Evolutionary conservation across 495 filamentous ascomycete genomes (phyloP).

Genomic region (Bombardia bombarda): DNA sequence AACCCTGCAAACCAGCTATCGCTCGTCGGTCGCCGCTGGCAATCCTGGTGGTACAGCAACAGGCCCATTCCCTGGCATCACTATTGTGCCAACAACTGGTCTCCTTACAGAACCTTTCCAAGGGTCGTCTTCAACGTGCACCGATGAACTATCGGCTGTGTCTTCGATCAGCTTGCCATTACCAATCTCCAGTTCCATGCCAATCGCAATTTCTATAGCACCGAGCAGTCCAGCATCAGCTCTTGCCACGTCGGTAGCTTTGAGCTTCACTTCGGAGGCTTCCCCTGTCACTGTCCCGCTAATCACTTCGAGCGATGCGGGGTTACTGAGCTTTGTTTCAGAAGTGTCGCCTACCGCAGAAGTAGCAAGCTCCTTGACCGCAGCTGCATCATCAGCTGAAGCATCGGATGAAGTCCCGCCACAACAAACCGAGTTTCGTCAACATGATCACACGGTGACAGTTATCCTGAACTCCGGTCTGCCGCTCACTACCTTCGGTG

Average conservation of each 20-base stretch:
- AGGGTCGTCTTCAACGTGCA: constrained; percentile 2
- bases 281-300: not conserved
- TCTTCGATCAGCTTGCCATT: not conserved
- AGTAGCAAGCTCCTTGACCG: not conserved
- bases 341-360: too few relatives aligned
- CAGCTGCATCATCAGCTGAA: not conserved
- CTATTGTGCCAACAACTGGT: not conserved
- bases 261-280: too few relatives aligned
- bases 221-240: not conserved
- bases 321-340: too few relatives aligned
- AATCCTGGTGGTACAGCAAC: not conserved
- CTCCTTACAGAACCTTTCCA: not conserved
- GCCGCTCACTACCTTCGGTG: constrained; percentile 2
- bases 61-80: not conserved
- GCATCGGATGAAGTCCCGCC: constrained; percentile 2
- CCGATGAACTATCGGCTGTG: not conserved
- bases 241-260: too few relatives aligned
- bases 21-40: not conserved
- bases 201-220: not conserved
- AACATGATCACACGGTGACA: not conserved
- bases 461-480: not conserved
- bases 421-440: constrained; percentile 15
- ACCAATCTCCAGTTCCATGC: not conserved
- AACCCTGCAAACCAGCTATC: constrained; percentile 7
- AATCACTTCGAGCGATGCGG: too few relatives aligned